Base-by-base conservation (phyloP, 768 basidiomycete genomes). In the Collybiopsis confluens region DNA sequence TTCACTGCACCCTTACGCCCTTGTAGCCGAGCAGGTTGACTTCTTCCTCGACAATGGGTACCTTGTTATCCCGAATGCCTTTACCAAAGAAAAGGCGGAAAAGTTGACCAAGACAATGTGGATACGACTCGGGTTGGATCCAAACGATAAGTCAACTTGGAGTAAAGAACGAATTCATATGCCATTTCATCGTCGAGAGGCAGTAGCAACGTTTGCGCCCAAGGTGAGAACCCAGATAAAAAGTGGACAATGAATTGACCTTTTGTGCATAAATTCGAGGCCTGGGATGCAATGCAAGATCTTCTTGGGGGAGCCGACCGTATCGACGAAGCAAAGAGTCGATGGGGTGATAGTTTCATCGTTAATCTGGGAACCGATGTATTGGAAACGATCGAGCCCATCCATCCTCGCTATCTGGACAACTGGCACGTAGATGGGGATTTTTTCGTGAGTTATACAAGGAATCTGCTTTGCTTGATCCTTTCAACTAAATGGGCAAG, bases 361-460 rank as follows among this genome's bases (percentile, higher is more conserved):
- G 77, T 84, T 42, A 86, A 85, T 61, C 67, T 86, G 18, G 83
- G 83, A 20, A 73, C 68, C 13, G 71, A 75, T 6, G 73, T 75
- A 40, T 65, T 73, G 35, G 73, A 71, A 54, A 56, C 58, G 8
- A 61, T 59, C 35, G 62, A 67, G 40, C 48, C 40, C 15, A 59
- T 75, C 15, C 59, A 65, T 28, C 78, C 79, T 4, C 62, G 66
- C 51, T 73, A 79, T 45, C 65, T 86, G 52, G 74, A 76, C 52
- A 83, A 84, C 57, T 86, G 83, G 83, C 83, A 85, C 62, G 78
- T 81, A 41, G 79, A 81, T 59, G 81, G 79, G 16, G 79, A 81
- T 58, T 82, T 80, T 61, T 83, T 81, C 63, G 73, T 75, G 59
- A 55, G 73, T 58, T 9, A 8, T 18, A 9, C 15, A 6, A 56